Evolutionary conservation across 441 rosid genomes (phyloP).

Genomic region (Mallotus repandus): DNA sequence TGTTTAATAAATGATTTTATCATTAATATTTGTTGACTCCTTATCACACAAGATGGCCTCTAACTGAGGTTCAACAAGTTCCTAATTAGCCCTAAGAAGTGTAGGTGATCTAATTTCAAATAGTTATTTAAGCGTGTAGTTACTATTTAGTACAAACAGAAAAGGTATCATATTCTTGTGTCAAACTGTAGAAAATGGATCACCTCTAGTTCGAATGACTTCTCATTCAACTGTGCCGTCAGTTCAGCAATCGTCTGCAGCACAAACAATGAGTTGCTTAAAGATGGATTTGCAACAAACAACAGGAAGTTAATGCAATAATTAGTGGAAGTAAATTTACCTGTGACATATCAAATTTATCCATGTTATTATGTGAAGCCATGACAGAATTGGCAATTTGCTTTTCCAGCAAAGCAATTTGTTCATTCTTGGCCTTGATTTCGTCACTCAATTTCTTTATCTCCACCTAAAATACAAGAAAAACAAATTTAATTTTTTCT

Average conservation of each 20-base stretch:
- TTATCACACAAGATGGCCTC: neutral
- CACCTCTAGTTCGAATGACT: conserved; percentile 98
- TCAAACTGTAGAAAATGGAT: conserved; percentile 26
- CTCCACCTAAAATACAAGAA: conserved; percentile 57
- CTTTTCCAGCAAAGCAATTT: conserved; percentile 72
- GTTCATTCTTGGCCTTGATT: conserved; percentile 69
- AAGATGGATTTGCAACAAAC: conserved; percentile 21
- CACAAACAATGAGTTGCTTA: conserved; percentile 25
- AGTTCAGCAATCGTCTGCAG: conserved; percentile 78
- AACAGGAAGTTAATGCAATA: conserved; percentile 5
- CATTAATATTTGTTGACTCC: neutral
- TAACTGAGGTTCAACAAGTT: neutral
- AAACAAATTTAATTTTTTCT: conserved; percentile 23
- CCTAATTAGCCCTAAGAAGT: neutral
- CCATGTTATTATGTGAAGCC: conserved; percentile 58
- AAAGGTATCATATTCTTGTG: conserved; percentile 4
- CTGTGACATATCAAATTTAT: conserved; percentile 59
- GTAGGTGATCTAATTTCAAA: neutral
- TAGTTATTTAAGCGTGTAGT: conserved; percentile 12
- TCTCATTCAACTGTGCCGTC: conserved; percentile 79
- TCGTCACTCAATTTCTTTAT: conserved; percentile 61
- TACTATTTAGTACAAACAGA: conserved; percentile 1
- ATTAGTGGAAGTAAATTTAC: conserved; percentile 37
- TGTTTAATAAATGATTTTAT: neutral
- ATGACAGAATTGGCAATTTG: conserved; percentile 66